These are phyloP conservation scores for Tuber umbilicatum DNA, from an alignment of 495 filamentous ascomycete genomes.

Conservation along the genomic window DNA sequence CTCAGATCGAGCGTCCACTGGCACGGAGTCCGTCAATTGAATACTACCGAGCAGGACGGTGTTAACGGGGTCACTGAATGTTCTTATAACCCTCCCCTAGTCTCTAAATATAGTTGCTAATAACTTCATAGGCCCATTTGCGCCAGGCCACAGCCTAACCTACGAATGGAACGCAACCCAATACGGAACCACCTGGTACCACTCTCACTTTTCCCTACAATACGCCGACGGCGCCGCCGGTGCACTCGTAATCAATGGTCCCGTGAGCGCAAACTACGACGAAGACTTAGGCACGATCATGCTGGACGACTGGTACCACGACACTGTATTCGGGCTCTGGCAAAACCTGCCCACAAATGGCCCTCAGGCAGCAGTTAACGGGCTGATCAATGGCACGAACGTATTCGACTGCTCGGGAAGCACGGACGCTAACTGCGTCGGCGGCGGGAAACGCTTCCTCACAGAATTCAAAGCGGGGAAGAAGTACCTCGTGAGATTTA, in stretches of 20 bases:
- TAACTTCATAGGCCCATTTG: constrained; percentile 45
- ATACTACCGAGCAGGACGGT: constrained; percentile 58
- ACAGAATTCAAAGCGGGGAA: constrained; percentile 46
- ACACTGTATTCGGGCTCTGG: constrained; percentile 9
- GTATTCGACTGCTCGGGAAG: constrained; percentile 14
- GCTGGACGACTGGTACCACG: constrained; percentile 48
- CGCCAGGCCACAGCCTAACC: constrained; percentile 50
- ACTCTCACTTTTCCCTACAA: constrained; percentile 52
- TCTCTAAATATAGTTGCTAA: constrained; percentile 49
- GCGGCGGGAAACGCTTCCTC: constrained; percentile 36
- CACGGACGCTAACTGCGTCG: constrained; percentile 36
- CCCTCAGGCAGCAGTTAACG: constrained; percentile 48
- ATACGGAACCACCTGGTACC: constrained; percentile 41
- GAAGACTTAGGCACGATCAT: constrained; percentile 53
- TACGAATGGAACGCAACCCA: constrained; percentile 43
- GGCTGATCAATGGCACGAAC: constrained; percentile 44
- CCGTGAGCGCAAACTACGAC: constrained; percentile 52
- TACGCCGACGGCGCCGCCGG: constrained; percentile 53
- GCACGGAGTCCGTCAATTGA: constrained; percentile 60
- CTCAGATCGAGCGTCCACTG: constrained; percentile 51
- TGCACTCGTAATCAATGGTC: constrained; percentile 55
- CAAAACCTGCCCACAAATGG: constrained; percentile 23
- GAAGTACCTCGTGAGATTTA: constrained; percentile 51
- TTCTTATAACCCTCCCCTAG: constrained; percentile 49
- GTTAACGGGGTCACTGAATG: constrained; percentile 58